A percentile compares a stretch with the other conserved stretches of the same genome.
phyloP scores from a whole-genome alignment of 2,329 filamentous ascomycete genomes.

The Nothophoma quercina region DNA sequence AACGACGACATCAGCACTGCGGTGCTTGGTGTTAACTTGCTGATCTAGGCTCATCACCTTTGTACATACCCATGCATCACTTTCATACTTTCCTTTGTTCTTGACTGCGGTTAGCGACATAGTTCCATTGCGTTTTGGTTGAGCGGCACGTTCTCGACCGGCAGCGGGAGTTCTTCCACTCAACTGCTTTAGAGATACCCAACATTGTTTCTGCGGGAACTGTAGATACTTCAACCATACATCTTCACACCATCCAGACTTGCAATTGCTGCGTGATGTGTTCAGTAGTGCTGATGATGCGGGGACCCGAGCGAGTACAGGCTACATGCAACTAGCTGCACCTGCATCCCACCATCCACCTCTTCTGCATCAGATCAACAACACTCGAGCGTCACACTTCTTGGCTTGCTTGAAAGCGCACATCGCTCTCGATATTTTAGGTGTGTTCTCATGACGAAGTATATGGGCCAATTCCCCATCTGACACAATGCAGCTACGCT shows the following conservation, averaged over 20 bases:
- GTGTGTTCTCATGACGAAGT: not conserved
- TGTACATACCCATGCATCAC: not conserved
- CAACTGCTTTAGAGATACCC: constrained; percentile 20
- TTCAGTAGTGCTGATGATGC: not conserved
- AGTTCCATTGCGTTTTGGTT: constrained; percentile 6
- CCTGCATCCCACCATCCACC: constrained; percentile 1
- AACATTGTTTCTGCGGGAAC: constrained; percentile 2
- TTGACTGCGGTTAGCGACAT: constrained; percentile 18
- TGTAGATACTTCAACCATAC: constrained; percentile 13
- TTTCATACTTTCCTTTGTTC: constrained; percentile 10
- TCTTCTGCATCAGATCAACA: constrained; percentile 2
- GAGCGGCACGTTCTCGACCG: constrained; percentile 11
- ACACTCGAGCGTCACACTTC: not conserved
- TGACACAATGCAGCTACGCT: constrained; percentile 5
- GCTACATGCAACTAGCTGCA: constrained; percentile 7
- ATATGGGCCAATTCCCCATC: not conserved
- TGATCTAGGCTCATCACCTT: constrained; percentile 23
- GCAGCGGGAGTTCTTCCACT: constrained; percentile 7
- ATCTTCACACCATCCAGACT: not conserved
- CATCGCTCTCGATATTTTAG: not conserved
- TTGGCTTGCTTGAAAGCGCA: not conserved
- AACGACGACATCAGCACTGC: constrained; percentile 28
- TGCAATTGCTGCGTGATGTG: too few species aligned
- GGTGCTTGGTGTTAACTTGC: constrained; percentile 28
- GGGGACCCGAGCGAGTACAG: constrained; percentile 7